Base-by-base conservation (phyloP, 768 basidiomycete species). In the Lactarius tabidus region DNA sequence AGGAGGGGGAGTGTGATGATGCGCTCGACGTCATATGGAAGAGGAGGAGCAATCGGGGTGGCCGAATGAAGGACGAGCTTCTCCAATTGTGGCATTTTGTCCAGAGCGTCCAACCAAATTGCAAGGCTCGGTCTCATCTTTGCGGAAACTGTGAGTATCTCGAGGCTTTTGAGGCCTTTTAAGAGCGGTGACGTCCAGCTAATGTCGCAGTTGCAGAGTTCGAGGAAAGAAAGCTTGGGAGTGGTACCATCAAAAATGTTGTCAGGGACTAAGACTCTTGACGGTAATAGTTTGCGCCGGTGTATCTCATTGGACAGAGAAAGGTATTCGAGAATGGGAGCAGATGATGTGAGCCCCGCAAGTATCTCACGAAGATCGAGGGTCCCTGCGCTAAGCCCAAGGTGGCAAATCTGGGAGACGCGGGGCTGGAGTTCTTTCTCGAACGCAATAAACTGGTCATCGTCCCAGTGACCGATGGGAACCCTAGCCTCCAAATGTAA, bases 81-180 rank as follows among this genome's bases (percentile, higher is more conserved):
- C 43, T 62, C 17, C 7, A 68, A 39, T 43, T 65, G 43, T 18
- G 63, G 36, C 56, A 65, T 54, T 28, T 38, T 35, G 10, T 65
- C 36, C 28, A 68, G 56, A 6, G 63, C 59, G 36, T 58, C 48
- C 36, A 68, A 36, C 63, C 63, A 67, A 31, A 55, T 33, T 29
- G 31, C 31, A 4, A 64, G 51, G 15, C 10, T 53, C 14, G 63
- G 66, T 14, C 59, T 43, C 3, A 8, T 33, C 8, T 33, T 33
- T 33, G 33, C 20, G 17, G 55, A 62, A 14, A 54, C 28, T 2
- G 1, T 5, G 1, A 26, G 1, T 38, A 68, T 60, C 43, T 62
- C 15, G 14, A 68, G 55, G 18, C 10, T 29, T 20, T 31, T 45
- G 17, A 68, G 28, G 35, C 59, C 51, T 36, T 53, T 60, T n/a